These are phyloP conservation scores for Nemania diffusa DNA, from an alignment of 2,329 filamentous ascomycete species.

Conservation along the genomic window DNA sequence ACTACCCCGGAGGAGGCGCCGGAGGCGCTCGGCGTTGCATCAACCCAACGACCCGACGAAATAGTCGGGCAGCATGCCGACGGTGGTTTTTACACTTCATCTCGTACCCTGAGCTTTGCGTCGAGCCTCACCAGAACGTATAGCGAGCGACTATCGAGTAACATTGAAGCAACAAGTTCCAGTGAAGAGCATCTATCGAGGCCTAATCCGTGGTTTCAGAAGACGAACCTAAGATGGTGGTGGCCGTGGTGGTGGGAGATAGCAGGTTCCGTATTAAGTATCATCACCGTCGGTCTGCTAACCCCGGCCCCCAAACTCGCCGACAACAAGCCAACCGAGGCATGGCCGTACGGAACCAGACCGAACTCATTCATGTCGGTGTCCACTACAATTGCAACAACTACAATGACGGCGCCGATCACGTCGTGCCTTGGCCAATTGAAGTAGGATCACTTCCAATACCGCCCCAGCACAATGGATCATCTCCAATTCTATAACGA, in stretches of 20 bases:
- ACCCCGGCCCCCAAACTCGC: background rate
- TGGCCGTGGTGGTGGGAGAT: constrained; percentile 38
- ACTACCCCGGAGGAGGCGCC: background rate
- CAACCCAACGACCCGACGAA: background rate
- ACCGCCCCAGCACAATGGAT: constrained; percentile 36
- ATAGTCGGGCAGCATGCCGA: background rate
- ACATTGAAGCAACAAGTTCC: background rate
- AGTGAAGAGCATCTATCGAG: background rate
- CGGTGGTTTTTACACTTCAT: background rate
- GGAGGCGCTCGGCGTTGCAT: background rate
- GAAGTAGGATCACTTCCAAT: constrained; percentile 50
- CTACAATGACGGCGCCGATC: constrained; percentile 46
- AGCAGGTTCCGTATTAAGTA: constrained; percentile 2
- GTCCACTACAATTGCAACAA: constrained; percentile 48
- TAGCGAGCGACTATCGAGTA: background rate
- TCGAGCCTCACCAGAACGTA: background rate
- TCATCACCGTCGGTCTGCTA: constrained; percentile 6
- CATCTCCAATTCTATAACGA: constrained; percentile 47
- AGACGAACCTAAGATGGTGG: constrained; percentile 16
- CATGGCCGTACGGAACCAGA: constrained; percentile 36
- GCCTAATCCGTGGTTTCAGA: background rate
- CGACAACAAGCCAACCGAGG: background rate
- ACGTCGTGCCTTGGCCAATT: constrained; percentile 50
- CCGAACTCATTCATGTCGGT: constrained; percentile 51
- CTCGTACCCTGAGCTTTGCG: background rate